These are phyloP conservation scores for Claviceps capensis DNA, from an alignment of 2,329 filamentous ascomycete genomes.

Conservation along the genomic window DNA sequence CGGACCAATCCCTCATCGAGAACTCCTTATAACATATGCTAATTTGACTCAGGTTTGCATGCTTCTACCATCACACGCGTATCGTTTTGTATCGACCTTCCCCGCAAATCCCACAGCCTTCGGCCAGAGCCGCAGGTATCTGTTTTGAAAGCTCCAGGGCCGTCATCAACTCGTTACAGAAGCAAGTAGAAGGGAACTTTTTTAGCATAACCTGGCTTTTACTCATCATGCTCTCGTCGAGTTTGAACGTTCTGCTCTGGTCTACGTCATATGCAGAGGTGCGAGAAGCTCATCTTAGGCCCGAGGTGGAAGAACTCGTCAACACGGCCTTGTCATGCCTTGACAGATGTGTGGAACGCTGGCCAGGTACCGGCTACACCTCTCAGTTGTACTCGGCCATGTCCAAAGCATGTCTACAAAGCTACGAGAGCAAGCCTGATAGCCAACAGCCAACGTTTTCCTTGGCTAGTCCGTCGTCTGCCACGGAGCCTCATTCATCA, in stretches of 20 bases:
- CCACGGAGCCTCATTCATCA: constrained; percentile 18
- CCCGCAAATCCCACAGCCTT: constrained; percentile 80
- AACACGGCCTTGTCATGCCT: constrained; percentile 66
- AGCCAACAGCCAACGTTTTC: constrained; percentile 14
- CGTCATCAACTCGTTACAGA: constrained; percentile 68
- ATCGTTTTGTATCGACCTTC: constrained; percentile 82
- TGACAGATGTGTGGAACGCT: constrained; percentile 66
- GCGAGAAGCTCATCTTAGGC: constrained; percentile 54
- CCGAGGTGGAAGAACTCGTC: constrained; percentile 65
- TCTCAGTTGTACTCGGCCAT: constrained; percentile 79
- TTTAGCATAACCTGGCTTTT: constrained; percentile 93
- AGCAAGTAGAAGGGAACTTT: constrained; percentile 61
- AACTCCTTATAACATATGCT: no score
- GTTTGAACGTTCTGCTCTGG: constrained; percentile 86
- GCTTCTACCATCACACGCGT: constrained; percentile 74
- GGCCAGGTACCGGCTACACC: constrained; percentile 80
- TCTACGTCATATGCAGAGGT: constrained; percentile 77
- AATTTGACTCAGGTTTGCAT: constrained; percentile 37
- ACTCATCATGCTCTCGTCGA: constrained; percentile 77
- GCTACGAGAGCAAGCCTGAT: constrained; percentile 48
- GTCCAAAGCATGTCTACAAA: constrained; percentile 72
- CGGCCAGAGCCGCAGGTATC: constrained; percentile 58
- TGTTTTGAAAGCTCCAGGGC: constrained; percentile 75
- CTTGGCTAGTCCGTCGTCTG: constrained; percentile 21
- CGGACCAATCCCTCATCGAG: no score